A percentile compares a stretch with the other conserved stretches of the same genome.
phyloP scores from a whole-genome alignment of 2,329 filamentous ascomycete genomes.

The Hypoxylon sp. region DNA sequence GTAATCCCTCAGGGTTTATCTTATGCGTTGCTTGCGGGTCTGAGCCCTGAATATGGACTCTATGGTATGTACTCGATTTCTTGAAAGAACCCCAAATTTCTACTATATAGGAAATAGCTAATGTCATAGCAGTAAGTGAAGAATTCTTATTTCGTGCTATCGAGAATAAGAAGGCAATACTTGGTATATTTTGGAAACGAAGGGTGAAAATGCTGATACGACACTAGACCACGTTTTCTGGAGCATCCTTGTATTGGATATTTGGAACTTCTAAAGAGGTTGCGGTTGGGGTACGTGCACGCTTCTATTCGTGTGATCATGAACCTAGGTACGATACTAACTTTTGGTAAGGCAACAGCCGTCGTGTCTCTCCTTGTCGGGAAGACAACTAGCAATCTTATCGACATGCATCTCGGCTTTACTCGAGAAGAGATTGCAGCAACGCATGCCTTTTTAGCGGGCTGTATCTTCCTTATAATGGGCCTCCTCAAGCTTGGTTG shows the following conservation, averaged over 20 bases:
- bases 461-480: conserved; percentile 20
- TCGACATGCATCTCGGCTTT: conserved; percentile 3
- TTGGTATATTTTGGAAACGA: too few relatives aligned
- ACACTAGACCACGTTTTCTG: conserved; percentile 4
- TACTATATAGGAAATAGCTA: too few relatives aligned
- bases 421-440: conserved; percentile 15
- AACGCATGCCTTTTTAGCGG: conserved; percentile 23
- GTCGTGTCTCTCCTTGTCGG: conserved; percentile 27
- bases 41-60: conserved; percentile 21
- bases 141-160: too few relatives aligned
- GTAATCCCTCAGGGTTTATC: conserved; percentile 24
- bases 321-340: background rate
- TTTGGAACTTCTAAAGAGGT: conserved; percentile 28
- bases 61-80: background rate
- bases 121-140: too few relatives aligned
- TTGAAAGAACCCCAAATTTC: too few relatives aligned
- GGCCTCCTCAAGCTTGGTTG: conserved; percentile 20
- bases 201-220: too few relatives aligned
- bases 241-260: conserved; percentile 12
- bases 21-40: conserved; percentile 10
- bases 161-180: too few relatives aligned
- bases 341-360: conserved; percentile 17
- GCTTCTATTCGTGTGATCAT: background rate
- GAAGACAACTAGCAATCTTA: conserved; percentile 5
- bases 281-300: conserved; percentile 15